Conservation (phyloP, 176 grass and related monocot species). For the Oryza glumipatula region DNA sequence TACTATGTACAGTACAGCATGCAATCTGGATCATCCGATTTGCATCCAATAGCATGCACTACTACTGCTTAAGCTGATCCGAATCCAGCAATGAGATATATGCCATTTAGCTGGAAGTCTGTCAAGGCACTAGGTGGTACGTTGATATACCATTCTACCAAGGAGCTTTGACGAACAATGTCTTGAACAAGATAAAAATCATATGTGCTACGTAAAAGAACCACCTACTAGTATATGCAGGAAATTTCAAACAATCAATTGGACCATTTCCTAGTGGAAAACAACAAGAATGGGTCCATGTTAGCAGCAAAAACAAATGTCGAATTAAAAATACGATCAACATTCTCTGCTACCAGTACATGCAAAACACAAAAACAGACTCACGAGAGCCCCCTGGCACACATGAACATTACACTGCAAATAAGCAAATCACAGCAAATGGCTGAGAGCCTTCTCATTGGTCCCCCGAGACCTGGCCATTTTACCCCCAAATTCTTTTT, state of each 20-base stretch:
- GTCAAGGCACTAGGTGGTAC: not conserved
- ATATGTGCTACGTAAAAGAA: too few relatives aligned
- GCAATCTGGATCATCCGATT: too few relatives aligned
- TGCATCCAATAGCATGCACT: too few relatives aligned
- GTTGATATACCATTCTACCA: not conserved
- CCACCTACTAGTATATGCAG: too few relatives aligned
- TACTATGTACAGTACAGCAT: too few relatives aligned
- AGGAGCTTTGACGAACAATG: not conserved
- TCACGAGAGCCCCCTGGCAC: constrained; percentile 28
- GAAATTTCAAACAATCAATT: too few relatives aligned
- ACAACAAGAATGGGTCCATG: not conserved
- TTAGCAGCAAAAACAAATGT: not conserved
- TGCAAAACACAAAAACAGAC: constrained; percentile 18
- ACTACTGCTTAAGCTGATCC: too few relatives aligned
- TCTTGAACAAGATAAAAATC: too few relatives aligned
- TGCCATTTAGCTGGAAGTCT: not conserved
- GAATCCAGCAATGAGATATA: not conserved
- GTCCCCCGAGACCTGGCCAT: not conserved
- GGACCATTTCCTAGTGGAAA: not conserved
- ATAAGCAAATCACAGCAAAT: not conserved
- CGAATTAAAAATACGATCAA: not conserved
- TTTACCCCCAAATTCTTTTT: not conserved
- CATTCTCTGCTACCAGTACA: not conserved
- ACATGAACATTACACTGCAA: not conserved
- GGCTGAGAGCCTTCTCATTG: not conserved